These are phyloP conservation scores for Pelagophyceae sp. DNA, from an alignment of 352 stramenopile species.

Conservation along the genomic window DNA sequence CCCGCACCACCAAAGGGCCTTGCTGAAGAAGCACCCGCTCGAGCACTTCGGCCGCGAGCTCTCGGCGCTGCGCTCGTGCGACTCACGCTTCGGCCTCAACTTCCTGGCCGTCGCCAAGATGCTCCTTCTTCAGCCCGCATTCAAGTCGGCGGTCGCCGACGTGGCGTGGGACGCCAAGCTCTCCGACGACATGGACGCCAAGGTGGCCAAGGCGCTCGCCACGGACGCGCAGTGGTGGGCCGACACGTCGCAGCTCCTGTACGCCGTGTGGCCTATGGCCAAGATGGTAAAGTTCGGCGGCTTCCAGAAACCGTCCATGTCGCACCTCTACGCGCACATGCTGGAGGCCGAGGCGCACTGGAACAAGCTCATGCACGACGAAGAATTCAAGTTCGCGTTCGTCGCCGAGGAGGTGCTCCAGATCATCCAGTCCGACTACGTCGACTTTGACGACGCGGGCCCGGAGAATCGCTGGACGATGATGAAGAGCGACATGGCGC, in stretches of 20 bases:
- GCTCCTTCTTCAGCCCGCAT: not conserved
- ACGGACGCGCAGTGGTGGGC: not conserved
- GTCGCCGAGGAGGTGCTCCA: not conserved
- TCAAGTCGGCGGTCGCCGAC: not conserved
- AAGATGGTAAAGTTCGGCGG: not conserved
- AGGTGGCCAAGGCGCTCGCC: not conserved
- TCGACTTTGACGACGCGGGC: not conserved
- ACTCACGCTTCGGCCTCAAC: not conserved
- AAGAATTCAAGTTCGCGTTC: not conserved
- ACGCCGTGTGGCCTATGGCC: not conserved
- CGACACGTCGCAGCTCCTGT: not conserved
- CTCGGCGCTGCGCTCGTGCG: not conserved
- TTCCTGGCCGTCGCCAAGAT: not conserved
- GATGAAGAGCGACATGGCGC: not conserved
- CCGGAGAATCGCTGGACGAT: not conserved
- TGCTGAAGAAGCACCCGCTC: not conserved
- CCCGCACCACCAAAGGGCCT: not conserved
- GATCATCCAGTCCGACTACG: not conserved
- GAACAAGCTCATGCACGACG: not conserved
- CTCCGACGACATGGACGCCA: not conserved
- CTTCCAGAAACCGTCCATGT: not conserved
- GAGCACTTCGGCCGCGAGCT: not conserved
- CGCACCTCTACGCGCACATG: not conserved
- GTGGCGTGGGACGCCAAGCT: not conserved
- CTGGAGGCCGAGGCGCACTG: not conserved